Base-by-base conservation (phyloP, 805 yeast genomes). In the Millerozyma acaciae region DNA sequence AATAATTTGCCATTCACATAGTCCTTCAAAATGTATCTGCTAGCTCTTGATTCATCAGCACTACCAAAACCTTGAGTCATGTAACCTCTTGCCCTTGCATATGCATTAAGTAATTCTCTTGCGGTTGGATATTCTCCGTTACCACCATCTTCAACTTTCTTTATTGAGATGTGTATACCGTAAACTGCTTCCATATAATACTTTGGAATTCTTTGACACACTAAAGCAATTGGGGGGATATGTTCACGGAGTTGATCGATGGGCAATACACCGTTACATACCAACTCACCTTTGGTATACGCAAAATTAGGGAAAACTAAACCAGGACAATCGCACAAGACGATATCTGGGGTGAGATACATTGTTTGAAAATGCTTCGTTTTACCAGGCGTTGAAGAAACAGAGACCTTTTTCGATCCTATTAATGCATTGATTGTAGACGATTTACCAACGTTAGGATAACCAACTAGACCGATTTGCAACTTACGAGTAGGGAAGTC, bases 361-460 rank as follows among this genome's bases (percentile, higher is more conserved):
- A 93, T 89, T 1, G 99, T 93, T 68, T 93, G 99, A 73, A 93
- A 93, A 70, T 93, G 99, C 58, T 93, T 93, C 9, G 99, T 93
- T 57, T 93, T 93, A 67, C 99, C 99, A 9, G 99, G 99, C 1
- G 98, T 93, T 1, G 97, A 73, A 2, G 97, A 90, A 23, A 93
- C 99, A 2, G 97, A 88, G n/a, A 93, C 99, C 57, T 86, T 89
- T 54, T 93, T 93, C 13, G 97, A 79, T 9, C 98, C 98, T 28
- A 90, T 93, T 26, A 93, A 69, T 0, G 98, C 97, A 59, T 93
- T 93, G 50, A 93, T 93, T 2, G 97, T 93, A n/a, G 97, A 89
- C 2, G 97, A 93, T 55, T 86, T 86, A 66, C 94, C 94, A 21
- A 38, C 41, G 56, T 90, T 93, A 24, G 99, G 99, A 57, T 93